phyloP scores from a whole-genome alignment of 306 rosid species.

The Rosa lucieae region DNA sequence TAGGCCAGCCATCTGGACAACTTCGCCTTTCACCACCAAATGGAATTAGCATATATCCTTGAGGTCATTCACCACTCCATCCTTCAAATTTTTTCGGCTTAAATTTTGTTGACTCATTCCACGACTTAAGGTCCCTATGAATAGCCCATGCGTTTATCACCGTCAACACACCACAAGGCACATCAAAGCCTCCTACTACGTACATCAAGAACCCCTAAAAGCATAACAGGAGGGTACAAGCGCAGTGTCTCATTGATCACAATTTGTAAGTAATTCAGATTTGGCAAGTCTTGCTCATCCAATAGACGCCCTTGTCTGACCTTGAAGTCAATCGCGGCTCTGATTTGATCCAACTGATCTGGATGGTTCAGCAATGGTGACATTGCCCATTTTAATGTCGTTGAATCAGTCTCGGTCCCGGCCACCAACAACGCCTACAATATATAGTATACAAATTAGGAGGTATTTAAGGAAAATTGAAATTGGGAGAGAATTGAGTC shows the following conservation, averaged over 20 bases:
- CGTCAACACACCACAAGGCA: constrained; percentile 27
- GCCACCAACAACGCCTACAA: constrained; percentile 13
- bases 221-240: constrained; percentile 16
- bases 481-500: too few species aligned
- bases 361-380: constrained; percentile 32
- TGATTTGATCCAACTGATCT: constrained; percentile 4
- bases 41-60: constrained; percentile 31
- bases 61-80: not conserved
- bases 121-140: constrained; percentile 28
- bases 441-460: not conserved
- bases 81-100: constrained; percentile 37
- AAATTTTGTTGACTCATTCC: constrained; percentile 31
- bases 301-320: constrained; percentile 20
- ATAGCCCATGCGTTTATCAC: constrained; percentile 35
- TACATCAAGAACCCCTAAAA: constrained; percentile 25
- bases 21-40: constrained; percentile 50
- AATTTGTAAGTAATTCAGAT: constrained; percentile 29
- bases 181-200: constrained; percentile 19
- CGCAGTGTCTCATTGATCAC: constrained; percentile 29
- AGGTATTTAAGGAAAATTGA: not conserved
- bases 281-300: constrained; percentile 22
- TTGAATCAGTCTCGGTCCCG: constrained; percentile 21
- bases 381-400: constrained; percentile 27
- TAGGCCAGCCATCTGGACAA: constrained; percentile 43
- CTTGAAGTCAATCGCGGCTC: constrained; percentile 10